Base-by-base conservation (phyloP, 768 basidiomycete species). In the Collybia nuda region DNA sequence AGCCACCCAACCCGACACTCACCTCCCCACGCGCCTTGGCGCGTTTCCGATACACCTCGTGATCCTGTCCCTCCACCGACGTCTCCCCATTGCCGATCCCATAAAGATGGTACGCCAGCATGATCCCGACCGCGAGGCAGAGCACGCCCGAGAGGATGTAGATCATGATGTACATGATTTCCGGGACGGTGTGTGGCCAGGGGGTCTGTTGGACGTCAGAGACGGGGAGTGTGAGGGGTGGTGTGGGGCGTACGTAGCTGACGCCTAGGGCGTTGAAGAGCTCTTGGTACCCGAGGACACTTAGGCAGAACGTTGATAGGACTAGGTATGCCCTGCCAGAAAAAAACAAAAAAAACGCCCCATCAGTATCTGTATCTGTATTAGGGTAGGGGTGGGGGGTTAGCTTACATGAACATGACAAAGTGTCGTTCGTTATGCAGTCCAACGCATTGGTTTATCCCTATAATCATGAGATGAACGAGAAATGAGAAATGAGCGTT, bases 361-460 rank as follows among this genome's bases (percentile, higher is more conserved):
- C n/a, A n/a, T n/a, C n/a, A n/a, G n/a, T n/a, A n/a, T n/a, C n/a
- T n/a, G n/a, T n/a, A n/a, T n/a, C n/a, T 35, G 14, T 12, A 14
- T 39, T 23, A 11, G 19, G 26, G 6, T 36, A 14, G n/a, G 17
- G 47, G 22, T 40, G 42, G 48, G 44, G n/a, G 12, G 14, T 42
- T 15, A 36, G 69, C 86, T 48, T 55, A 91, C 92, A 98, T 88
- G 78, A 98, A 99, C 41, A 98, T 72, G 35, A 96, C 79, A 60
- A 99, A 99, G 69, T 98, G 93, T 0, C 96, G 85, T 63, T 98
- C 95, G 59, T 98, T 99, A 64, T 96, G 78, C 6, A 98, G 67
- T 9, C 96, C 96, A 39, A 99, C 96, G 63, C 96, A 98, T 81
- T 93, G 92, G 67, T 98, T 98, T 44, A 98, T 84, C 94, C 94